These are phyloP conservation scores for Paecilomyces formosus DNA, from an alignment of 2,329 filamentous ascomycete species.

Conservation along the genomic window DNA sequence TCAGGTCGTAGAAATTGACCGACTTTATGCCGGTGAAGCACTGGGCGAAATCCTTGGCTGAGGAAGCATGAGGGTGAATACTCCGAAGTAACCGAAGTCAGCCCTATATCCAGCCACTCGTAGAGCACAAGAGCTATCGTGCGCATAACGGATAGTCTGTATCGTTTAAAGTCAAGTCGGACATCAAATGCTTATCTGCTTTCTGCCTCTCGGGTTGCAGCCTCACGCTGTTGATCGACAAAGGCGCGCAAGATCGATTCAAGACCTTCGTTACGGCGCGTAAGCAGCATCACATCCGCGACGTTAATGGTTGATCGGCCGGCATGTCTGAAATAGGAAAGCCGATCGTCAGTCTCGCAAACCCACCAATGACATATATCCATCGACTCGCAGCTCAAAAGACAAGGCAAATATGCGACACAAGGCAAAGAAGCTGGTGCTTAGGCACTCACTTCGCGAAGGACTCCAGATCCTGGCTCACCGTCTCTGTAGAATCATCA, in stretches of 20 bases:
- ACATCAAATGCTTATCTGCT: no score
- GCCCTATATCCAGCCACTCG: not conserved
- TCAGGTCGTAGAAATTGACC: not conserved
- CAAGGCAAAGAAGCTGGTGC: not conserved
- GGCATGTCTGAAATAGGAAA: conserved; percentile 59
- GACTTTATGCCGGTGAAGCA: not conserved
- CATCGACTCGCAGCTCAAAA: not conserved
- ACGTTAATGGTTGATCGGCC: conserved; percentile 71
- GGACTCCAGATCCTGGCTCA: conserved; percentile 55
- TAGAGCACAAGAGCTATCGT: not conserved
- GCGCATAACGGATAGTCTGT: not conserved
- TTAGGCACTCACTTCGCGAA: conserved; percentile 52
- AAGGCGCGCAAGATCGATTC: conserved; percentile 58
- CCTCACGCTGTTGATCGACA: conserved; percentile 16
- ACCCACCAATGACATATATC: not conserved
- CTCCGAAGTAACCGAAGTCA: not conserved
- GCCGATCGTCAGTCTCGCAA: not conserved
- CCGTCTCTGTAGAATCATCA: conserved; percentile 36
- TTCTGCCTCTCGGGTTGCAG: no score
- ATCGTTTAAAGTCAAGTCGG: no score
- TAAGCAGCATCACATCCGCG: conserved; percentile 81
- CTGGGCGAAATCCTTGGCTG: not conserved
- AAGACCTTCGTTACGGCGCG: conserved; percentile 78
- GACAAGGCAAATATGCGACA: not conserved
- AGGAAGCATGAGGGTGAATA: not conserved